Base-by-base conservation (phyloP, 805 yeast genomes). In the Teunomyces gatunensis region DNA sequence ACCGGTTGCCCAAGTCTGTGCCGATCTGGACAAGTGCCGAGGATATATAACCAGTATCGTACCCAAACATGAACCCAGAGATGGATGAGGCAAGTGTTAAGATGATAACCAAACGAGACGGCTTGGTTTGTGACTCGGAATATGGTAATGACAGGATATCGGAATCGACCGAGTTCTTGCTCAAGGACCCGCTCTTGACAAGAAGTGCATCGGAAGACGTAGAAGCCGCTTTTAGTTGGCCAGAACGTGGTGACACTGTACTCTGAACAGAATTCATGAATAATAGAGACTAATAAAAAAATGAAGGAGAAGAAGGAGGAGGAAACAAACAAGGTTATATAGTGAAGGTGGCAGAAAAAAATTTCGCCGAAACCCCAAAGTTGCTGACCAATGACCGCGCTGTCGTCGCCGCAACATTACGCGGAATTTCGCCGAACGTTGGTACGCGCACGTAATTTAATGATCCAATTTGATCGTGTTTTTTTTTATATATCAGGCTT, bases 21-120 rank as follows among this genome's bases (percentile, higher is more conserved):
- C 91, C 90, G 42, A 92, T 83, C 32, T 90, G 82, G 17, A 91
- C 96, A 58, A 92, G 75, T 0, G 97, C 97, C 15, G 95, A 84
- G 3, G 98, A 92, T 36, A 92, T 91, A 68, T 92, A 92, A 56
- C 98, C 98, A 0, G 98, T 92, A 66, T 92, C 99, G 62, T 92
- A 92, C 56, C 99, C 99, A 68, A 92, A 92, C 89, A 92, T 82
- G 68, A 91, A 89, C 1, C 98, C 98, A 0, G 97, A 90, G 52
- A 92, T 85, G 6, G 97, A 90, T 0, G 97, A 82, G 23, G 84
- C 83, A 44, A 84, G 73, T 0, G 96, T 87, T 45, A 90, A 67
- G 23, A 79, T 67, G 20, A 89, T 69, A 43, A 90, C 89, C 58
- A 87, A 68, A 6, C 74, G 67, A 9, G 94, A 77, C 3, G 88